Evolutionary conservation across 768 basidiomycete species (phyloP).

Genomic region (Lentinula aciculospora): DNA sequence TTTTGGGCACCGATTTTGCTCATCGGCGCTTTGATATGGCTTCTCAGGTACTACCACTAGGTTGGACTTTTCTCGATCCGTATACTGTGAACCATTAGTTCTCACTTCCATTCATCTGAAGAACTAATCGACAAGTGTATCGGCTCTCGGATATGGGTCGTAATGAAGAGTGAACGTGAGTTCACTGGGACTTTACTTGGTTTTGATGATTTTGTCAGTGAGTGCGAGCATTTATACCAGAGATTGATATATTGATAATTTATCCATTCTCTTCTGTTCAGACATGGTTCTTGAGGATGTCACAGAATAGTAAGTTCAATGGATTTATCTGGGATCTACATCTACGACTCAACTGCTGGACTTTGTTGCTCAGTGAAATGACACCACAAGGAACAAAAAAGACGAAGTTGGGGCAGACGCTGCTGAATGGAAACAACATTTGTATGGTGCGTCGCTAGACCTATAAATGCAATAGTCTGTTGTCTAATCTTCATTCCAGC

Average conservation of each 20-base stretch:
- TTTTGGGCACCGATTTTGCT: neutral
- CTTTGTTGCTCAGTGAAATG: slow-evolving; percentile 53
- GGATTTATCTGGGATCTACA: neutral
- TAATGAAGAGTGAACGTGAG: slow-evolving; percentile 97
- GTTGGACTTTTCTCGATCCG: slow-evolving; percentile 29
- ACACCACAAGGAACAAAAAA: slow-evolving; percentile 79
- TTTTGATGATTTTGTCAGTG: slow-evolving; percentile 99
- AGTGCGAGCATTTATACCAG: slow-evolving; percentile 33
- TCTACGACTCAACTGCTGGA: neutral
- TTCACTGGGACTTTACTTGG: slow-evolving; percentile 93
- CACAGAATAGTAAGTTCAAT: slow-evolving; percentile 77
- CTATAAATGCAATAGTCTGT: neutral
- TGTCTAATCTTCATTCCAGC: slow-evolving; percentile 15
- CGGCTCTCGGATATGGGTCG: slow-evolving; percentile 94
- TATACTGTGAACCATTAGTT: neutral
- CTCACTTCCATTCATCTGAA: slow-evolving; percentile 20
- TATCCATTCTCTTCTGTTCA: slow-evolving; percentile 18
- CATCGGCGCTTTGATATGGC: slow-evolving; percentile 49
- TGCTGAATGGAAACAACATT: slow-evolving; percentile 93
- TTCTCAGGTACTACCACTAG: slow-evolving; percentile 91
- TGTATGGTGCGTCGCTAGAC: slow-evolving; percentile 67
- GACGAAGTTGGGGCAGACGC: slow-evolving; percentile 81
- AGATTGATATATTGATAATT: neutral
- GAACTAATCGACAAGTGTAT: slow-evolving; percentile 98
- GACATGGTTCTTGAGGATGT: slow-evolving; percentile 97